phyloP scores from a whole-genome alignment of 257 asterid species.

The Jacaranda copaia region DNA sequence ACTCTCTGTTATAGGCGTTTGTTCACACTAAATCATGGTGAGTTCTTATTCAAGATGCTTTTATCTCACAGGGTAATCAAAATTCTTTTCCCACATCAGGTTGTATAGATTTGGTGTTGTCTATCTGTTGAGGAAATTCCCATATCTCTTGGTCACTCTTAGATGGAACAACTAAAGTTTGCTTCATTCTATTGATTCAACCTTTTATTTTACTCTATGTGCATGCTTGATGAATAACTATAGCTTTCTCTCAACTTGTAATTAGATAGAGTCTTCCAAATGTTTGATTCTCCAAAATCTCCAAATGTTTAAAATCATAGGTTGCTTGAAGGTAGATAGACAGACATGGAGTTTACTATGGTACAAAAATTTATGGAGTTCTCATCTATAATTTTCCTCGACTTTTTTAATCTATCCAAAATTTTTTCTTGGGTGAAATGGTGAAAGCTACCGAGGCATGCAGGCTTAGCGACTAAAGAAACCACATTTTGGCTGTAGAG shows the following conservation, averaged over 20 bases:
- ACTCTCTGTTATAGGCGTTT: not conserved
- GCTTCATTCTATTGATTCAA: not conserved
- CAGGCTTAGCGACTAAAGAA: constrained; percentile 38
- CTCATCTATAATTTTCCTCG: constrained; percentile 19
- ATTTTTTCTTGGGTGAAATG: not conserved
- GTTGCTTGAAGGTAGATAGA: not conserved
- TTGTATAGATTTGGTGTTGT: not conserved
- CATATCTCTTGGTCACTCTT: not conserved
- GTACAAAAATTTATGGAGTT: constrained; percentile 28
- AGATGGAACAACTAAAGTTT: not conserved
- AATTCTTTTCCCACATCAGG: not conserved
- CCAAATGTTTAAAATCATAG: not conserved
- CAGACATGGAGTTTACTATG: constrained; percentile 18
- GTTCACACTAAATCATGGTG: constrained; percentile 1
- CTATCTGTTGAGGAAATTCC: not conserved
- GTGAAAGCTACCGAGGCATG: constrained; percentile 24
- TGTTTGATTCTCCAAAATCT: not conserved
- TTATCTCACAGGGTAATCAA: not conserved
- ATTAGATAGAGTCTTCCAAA: not conserved
- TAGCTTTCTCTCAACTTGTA: not conserved
- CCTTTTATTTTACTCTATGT: not conserved
- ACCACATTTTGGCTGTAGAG: constrained; percentile 51
- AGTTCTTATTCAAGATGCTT: constrained; percentile 20
- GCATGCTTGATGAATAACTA: not conserved
- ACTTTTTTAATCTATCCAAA: constrained; percentile 13